Evolutionary conservation across 805 yeast genomes (phyloP), one percentile per base, ranked within the genome.

Genomic region (Kluyveromyces siamensis): DNA sequence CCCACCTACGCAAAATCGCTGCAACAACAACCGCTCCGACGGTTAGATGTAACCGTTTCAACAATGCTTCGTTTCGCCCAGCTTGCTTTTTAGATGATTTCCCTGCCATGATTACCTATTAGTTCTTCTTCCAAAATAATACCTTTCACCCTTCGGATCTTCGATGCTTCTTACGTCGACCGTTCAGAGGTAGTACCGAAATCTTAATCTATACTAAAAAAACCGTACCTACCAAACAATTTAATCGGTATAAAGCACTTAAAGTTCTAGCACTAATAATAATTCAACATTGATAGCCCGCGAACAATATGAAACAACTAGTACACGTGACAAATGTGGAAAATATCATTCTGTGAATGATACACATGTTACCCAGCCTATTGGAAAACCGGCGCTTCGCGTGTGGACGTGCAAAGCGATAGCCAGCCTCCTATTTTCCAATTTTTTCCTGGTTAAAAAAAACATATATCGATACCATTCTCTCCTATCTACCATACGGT

Each of bases 11-110:
- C 44, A 71, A 53, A 10, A 70, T 9, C 4, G 71, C 52, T 4
- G 63, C 58, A 4, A 66, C 27, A 10, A 55, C 40, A n/a, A 49
- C 50, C 4, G 70, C 52, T 4, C 63, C 58, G 3, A 66, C 33
- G 10, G 53, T 39, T n/a, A 49, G 48, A 49, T 61, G 58, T n/a
- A 62, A 48, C 30, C 51, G 57, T n/a, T 41, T 44, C 44, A 64
- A 45, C 2, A 50, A 52, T 37, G 48, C 53, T n/a, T 45, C 44
- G 42, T 64, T 64, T 5, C 56, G 39, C 21, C 52, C 57, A 1
- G 80, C 84, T 40, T 71, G 74, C 52, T 77, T 80, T 66, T 79
- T 80, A 14, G 71, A 63, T 44, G 83, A 74, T 52, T 72, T 75
- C 3, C 83, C 79, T 6, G 83, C 84, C 84, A 80, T 80, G 36